Percentiles rank a stretch among this genome's conserved stretches.
phyloP scores from a whole-genome alignment of 1,284 basidiomycete species.

The Austroboletus niveus region DNA sequence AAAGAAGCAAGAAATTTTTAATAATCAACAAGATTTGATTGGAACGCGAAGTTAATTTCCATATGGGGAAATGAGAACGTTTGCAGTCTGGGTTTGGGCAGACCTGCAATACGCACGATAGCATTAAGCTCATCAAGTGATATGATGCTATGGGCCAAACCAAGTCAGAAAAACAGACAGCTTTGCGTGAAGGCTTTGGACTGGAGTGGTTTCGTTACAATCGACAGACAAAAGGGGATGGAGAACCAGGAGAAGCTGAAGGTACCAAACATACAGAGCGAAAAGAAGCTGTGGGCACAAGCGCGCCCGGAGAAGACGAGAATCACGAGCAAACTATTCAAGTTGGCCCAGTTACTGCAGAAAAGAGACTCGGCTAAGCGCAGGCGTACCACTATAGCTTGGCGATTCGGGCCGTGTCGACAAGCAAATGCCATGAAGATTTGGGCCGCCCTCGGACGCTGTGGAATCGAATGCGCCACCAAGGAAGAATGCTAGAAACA shows the following conservation, averaged over 20 bases:
- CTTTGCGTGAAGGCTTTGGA: too few species aligned
- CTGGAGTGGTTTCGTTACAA: too few species aligned
- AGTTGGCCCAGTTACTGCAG: not conserved
- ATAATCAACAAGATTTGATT: not conserved
- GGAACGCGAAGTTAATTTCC: slow-evolving; percentile 3
- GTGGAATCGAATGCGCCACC: not conserved
- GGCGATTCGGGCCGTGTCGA: slow-evolving; percentile 3
- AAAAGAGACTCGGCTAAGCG: not conserved
- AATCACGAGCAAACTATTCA: not conserved
- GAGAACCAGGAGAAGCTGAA: not conserved
- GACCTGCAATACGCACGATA: not conserved
- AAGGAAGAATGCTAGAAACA: not conserved
- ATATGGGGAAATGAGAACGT: slow-evolving; percentile 8
- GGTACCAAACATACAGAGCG: not conserved
- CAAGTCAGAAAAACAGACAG: too few species aligned
- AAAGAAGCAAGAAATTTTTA: slow-evolving; percentile 12
- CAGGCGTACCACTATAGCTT: not conserved
- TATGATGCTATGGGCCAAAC: not conserved
- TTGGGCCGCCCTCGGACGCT: not conserved
- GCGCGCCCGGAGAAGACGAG: not conserved
- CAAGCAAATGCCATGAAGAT: not conserved
- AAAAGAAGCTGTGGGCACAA: not conserved
- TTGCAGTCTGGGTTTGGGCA: not conserved
- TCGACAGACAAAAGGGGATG: not conserved
- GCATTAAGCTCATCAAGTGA: too few species aligned